phyloP scores from a whole-genome alignment of 192 early-diverging fungal genomes.

The Backusella macrospora region DNA sequence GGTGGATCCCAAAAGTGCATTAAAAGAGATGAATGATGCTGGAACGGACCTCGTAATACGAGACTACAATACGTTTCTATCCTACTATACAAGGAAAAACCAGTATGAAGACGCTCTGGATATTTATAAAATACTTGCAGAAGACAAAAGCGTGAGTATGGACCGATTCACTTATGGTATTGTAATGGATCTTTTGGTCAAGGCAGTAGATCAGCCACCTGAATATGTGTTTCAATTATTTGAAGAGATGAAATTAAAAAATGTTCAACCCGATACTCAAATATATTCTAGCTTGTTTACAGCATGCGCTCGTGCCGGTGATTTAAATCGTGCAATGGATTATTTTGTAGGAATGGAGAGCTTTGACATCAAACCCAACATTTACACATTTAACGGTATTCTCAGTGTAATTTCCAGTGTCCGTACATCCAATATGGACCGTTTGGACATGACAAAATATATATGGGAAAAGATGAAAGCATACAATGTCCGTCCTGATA shows the following conservation, averaged over 20 bases:
- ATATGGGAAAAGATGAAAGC: constrained; percentile 25
- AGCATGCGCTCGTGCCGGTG: neutral
- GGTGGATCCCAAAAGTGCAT: constrained; percentile 7
- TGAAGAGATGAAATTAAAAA: constrained; percentile 38
- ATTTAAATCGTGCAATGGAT: constrained; percentile 19
- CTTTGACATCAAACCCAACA: constrained; percentile 24
- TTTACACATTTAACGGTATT: constrained; percentile 27
- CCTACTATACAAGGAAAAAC: constrained; percentile 25
- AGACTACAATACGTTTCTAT: constrained; percentile 44
- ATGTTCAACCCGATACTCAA: constrained; percentile 24
- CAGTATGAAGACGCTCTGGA: constrained; percentile 33
- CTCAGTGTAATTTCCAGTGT: constrained; percentile 9
- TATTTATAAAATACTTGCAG: constrained; percentile 31
- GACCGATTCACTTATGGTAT: constrained; percentile 43
- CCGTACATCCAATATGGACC: neutral
- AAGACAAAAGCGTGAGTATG: constrained; percentile 15
- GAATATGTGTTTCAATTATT: constrained; percentile 29
- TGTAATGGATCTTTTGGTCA: constrained; percentile 39
- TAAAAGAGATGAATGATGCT: constrained; percentile 18
- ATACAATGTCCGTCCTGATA: constrained; percentile 20
- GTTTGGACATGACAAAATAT: neutral
- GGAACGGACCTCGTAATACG: neutral
- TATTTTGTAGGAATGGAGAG: constrained; percentile 33
- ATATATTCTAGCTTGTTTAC: constrained; percentile 31
- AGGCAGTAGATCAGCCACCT: constrained; percentile 20